These are phyloP conservation scores for Przewalskia tangutica DNA, from an alignment of 257 asterid genomes.

Conservation along the genomic window DNA sequence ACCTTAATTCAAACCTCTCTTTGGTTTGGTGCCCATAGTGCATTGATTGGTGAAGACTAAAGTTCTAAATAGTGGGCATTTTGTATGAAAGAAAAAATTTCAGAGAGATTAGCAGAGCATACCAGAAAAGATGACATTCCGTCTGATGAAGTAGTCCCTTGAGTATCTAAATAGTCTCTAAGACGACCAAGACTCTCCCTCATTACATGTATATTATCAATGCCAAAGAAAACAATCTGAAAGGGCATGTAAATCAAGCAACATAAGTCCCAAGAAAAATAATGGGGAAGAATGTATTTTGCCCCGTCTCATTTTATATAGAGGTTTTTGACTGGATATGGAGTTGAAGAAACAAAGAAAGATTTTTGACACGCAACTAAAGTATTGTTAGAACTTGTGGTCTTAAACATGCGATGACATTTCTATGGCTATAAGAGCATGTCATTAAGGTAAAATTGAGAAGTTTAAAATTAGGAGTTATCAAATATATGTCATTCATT, in stretches of 20 bases:
- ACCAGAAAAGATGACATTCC: constrained; percentile 96
- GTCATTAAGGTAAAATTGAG: not conserved
- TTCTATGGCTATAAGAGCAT: not conserved
- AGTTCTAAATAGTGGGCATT: not conserved
- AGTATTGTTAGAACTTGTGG: not conserved
- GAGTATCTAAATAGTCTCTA: constrained; percentile 93
- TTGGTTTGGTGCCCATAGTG: not conserved
- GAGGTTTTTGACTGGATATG: not conserved
- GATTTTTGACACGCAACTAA: not conserved
- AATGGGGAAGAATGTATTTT: not conserved
- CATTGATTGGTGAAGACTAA: not conserved
- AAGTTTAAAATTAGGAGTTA: not conserved
- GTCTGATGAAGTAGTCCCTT: constrained; percentile 88
- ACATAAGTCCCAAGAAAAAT: not conserved
- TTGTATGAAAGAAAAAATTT: not conserved
- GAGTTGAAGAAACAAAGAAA: not conserved
- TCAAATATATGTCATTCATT: not conserved
- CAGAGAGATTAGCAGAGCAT: constrained; percentile 15
- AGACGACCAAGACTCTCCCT: constrained; percentile 85
- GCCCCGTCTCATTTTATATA: not conserved
- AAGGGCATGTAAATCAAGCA: constrained; percentile 7
- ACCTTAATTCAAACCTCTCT: not conserved
- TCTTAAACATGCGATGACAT: not conserved
- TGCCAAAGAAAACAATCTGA: constrained; percentile 95
- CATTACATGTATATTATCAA: constrained; percentile 96